Conservation (phyloP, 148 eudicot species). For the Chenopodium quinoa region DNA sequence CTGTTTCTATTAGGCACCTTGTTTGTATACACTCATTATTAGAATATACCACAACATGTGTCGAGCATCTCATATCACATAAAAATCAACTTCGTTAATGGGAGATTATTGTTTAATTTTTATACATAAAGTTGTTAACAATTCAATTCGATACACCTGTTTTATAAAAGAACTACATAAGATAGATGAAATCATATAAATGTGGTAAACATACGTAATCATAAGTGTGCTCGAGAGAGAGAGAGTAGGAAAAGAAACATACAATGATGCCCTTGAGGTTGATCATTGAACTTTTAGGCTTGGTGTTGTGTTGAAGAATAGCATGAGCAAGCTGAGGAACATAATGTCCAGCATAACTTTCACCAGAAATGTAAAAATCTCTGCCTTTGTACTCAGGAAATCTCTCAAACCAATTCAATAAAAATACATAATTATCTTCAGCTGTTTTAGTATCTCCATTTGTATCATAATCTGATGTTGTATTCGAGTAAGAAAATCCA, state of each 20-base stretch:
- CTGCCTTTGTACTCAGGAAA: slow-evolving; percentile 64
- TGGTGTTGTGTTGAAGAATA: slow-evolving; percentile 48
- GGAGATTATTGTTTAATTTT: no score
- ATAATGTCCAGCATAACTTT: slow-evolving; percentile 81
- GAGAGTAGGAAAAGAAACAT: slow-evolving; percentile 25
- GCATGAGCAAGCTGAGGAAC: slow-evolving; percentile 79
- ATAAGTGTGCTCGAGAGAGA: background rate
- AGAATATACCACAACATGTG: no score
- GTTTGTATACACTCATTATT: background rate
- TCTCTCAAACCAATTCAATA: slow-evolving; percentile 76
- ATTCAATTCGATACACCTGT: no score
- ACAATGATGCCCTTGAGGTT: slow-evolving; percentile 78
- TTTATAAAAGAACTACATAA: background rate
- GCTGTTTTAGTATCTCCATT: slow-evolving; percentile 66
- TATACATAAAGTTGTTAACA: no score
- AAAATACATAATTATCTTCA: slow-evolving; percentile 45
- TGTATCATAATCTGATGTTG: slow-evolving; percentile 33
- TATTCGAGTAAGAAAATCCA: slow-evolving; percentile 80
- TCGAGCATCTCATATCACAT: no score
- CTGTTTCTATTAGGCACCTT: background rate
- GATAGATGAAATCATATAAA: background rate
- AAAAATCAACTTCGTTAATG: no score
- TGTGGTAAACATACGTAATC: background rate
- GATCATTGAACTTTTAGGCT: slow-evolving; percentile 34
- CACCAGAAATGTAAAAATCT: slow-evolving; percentile 70